phyloP scores from a whole-genome alignment of 2,329 filamentous ascomycete genomes.

The Fusarium sp. region DNA sequence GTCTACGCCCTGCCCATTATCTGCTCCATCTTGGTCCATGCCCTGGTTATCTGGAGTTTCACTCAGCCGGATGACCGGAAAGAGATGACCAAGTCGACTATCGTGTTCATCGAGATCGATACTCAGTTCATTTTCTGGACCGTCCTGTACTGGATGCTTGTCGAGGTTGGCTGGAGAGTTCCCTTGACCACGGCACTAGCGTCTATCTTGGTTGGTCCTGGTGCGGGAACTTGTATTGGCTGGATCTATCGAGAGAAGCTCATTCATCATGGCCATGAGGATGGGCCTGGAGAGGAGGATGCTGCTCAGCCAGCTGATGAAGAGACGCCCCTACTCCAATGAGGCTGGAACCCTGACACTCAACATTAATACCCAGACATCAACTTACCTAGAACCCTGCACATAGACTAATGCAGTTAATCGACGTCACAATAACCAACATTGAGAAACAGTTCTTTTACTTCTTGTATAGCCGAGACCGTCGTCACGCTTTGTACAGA shows the following conservation, averaged over 20 bases:
- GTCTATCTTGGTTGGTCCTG: conserved; percentile 55
- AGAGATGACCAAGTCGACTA: conserved; percentile 65
- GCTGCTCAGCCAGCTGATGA: conserved; percentile 46
- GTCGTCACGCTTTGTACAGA: conserved; percentile 47
- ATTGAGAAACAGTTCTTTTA: conserved; percentile 33
- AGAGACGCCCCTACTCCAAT: conserved; percentile 54
- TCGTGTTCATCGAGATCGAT: conserved; percentile 65
- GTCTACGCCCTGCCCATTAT: conserved; percentile 64
- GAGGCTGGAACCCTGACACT: conserved; percentile 6
- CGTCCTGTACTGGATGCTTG: conserved; percentile 68
- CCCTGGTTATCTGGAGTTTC: conserved; percentile 59
- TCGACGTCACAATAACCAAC: conserved; percentile 30
- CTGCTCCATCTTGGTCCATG: conserved; percentile 62
- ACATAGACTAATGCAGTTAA: conserved; percentile 39
- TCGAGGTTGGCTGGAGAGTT: conserved; percentile 64
- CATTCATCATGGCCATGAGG: conserved; percentile 46
- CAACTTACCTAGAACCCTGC: too few species aligned
- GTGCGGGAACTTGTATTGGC: conserved; percentile 56
- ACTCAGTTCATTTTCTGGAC: conserved; percentile 62
- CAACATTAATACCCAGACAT: neutral
- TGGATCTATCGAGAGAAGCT: conserved; percentile 60
- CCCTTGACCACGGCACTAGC: conserved; percentile 52
- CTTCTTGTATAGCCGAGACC: conserved; percentile 33
- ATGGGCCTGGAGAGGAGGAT: conserved; percentile 30
- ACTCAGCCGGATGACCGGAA: conserved; percentile 61